Conservation (phyloP, 2,329 filamentous ascomycete species). For the Trichoderma gracile region DNA sequence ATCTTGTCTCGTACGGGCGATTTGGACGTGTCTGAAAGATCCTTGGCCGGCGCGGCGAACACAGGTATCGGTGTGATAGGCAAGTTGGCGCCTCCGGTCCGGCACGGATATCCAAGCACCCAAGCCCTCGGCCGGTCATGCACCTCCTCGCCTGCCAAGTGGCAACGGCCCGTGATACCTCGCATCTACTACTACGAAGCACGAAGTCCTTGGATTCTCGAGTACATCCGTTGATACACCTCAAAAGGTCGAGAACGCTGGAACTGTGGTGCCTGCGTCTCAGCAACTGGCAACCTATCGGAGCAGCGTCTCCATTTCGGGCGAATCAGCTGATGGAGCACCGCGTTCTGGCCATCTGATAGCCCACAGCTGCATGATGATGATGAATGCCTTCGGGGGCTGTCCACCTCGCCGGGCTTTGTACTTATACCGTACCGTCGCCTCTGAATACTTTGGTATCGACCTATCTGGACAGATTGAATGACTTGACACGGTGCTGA, state of each 20-base stretch:
- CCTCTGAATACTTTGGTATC: neutral
- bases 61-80: neutral
- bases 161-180: neutral
- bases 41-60: neutral
- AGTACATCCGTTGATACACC: neutral
- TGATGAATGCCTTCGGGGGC: no score
- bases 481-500: neutral
- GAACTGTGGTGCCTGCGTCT: slow-evolving; percentile 6
- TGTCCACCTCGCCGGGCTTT: no score
- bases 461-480: neutral
- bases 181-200: neutral
- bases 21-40: neutral
- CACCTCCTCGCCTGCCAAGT: neutral
- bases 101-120: no score
- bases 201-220: no score
- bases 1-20: no score
- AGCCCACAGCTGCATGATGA: slow-evolving; percentile 1
- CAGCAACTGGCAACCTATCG: slow-evolving; percentile 6
- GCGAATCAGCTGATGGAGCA: slow-evolving; percentile 9
- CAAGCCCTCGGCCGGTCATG: neutral
- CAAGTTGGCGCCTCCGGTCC: neutral
- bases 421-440: no score
- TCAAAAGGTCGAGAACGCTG: neutral
- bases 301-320: neutral
- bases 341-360: neutral